These are phyloP conservation scores for Gracilariopsis chorda DNA, from an alignment of 23 red algal species.

Conservation along the genomic window DNA sequence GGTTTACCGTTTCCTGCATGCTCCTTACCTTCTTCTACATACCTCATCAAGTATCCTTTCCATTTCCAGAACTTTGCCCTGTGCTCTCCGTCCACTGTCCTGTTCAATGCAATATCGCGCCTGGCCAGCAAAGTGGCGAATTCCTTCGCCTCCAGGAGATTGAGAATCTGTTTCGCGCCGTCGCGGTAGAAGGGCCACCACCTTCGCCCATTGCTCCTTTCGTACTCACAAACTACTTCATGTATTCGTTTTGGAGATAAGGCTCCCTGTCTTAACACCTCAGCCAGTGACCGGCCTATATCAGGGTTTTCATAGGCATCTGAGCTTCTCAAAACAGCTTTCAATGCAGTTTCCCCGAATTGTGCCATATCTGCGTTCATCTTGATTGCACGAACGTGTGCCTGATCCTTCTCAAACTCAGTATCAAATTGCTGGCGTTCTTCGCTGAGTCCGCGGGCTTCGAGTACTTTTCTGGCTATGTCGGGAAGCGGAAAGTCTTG, in stretches of 20 bases:
- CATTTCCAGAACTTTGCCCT: slow-evolving; percentile 59
- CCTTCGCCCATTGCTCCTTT: slow-evolving; percentile 40
- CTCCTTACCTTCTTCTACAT: slow-evolving; percentile 54
- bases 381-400: background rate
- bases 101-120: background rate
- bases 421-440: slow-evolving; percentile 5
- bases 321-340: background rate
- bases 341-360: slow-evolving; percentile 30
- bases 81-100: slow-evolving; percentile 33
- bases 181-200: slow-evolving; percentile 46
- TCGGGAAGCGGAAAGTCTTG: background rate
- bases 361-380: background rate
- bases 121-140: slow-evolving; percentile 45
- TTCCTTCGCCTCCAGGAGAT: slow-evolving; percentile 46
- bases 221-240: slow-evolving; percentile 31
- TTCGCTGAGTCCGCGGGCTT: background rate
- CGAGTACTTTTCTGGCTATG: background rate
- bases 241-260: slow-evolving; percentile 19
- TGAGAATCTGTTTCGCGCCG: slow-evolving; percentile 34
- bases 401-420: background rate
- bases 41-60: slow-evolving; percentile 45
- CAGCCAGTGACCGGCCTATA: slow-evolving; percentile 38
- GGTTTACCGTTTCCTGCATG: slow-evolving; percentile 9
- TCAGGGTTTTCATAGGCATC: slow-evolving; percentile 21
- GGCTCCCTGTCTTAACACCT: slow-evolving; percentile 39